A percentile compares a stretch with the other conserved stretches of the same genome.
phyloP scores from a whole-genome alignment of 2,329 filamentous ascomycete species.

The Hortaea werneckii region DNA sequence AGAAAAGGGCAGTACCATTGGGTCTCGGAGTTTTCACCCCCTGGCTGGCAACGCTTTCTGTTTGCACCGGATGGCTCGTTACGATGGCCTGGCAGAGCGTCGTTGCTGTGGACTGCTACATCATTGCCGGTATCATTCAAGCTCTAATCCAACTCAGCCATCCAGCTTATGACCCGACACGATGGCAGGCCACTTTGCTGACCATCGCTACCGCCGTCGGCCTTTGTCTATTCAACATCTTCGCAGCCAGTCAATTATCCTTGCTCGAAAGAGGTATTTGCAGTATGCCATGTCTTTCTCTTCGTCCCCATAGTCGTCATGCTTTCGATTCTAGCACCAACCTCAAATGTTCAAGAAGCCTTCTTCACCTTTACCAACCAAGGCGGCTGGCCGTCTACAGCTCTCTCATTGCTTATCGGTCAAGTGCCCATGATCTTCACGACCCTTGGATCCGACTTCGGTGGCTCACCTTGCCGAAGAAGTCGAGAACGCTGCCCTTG shows the following conservation, averaged over 20 bases:
- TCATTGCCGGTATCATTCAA: slow-evolving; percentile 25
- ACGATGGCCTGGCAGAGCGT: slow-evolving; percentile 34
- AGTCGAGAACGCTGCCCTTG: slow-evolving; percentile 31
- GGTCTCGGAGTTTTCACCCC: slow-evolving; percentile 37
- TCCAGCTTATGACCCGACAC: slow-evolving; percentile 11
- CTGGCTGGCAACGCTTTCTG: slow-evolving; percentile 30
- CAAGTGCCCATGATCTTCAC: slow-evolving; percentile 26
- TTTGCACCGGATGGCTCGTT: slow-evolving; percentile 29
- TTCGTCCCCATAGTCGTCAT: slow-evolving; percentile 23
- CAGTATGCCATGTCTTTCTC: slow-evolving; percentile 23
- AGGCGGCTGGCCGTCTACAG: slow-evolving; percentile 30
- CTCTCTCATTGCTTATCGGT: slow-evolving; percentile 30
- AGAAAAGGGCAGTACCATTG: slow-evolving; percentile 4
- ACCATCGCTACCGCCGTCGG: slow-evolving; percentile 13
- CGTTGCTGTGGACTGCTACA: slow-evolving; percentile 13
- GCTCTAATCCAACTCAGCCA: slow-evolving; percentile 35
- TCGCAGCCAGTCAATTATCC: slow-evolving; percentile 19
- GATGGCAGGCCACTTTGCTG: slow-evolving; percentile 18
- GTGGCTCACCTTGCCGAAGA: slow-evolving; percentile 36
- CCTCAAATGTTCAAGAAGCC: slow-evolving; percentile 5
- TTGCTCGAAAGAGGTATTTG: slow-evolving; percentile 22
- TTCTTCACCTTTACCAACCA: slow-evolving; percentile 30
- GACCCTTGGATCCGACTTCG: slow-evolving; percentile 25
- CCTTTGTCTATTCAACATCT: slow-evolving; percentile 19
- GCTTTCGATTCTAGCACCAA: slow-evolving; percentile 11